phyloP scores from a whole-genome alignment of 176 grass and related monocot genomes.

The Oryza meridionalis region DNA sequence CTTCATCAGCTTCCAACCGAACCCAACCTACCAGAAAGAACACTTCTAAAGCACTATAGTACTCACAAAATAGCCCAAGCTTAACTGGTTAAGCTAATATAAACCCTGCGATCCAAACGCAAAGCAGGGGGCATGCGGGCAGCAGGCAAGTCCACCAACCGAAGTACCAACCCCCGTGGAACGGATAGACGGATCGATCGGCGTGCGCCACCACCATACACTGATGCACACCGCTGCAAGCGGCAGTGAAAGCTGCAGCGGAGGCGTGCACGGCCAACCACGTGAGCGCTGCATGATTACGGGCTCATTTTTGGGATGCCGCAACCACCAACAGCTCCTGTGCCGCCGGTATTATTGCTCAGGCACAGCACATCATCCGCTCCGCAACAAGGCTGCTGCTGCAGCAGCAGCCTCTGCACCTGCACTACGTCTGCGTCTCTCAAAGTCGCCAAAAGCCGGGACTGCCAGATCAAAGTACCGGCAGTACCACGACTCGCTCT shows the following conservation, averaged over 20 bases:
- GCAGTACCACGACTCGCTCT: background rate
- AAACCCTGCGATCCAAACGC: background rate
- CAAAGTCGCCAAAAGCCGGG: conserved; percentile 11
- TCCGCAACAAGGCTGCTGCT: conserved; percentile 37
- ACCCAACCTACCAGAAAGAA: background rate
- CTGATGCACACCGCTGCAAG: background rate
- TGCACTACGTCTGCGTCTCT: conserved; percentile 3
- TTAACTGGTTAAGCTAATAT: background rate
- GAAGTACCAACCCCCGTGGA: background rate
- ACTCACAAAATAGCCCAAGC: background rate
- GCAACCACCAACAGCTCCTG: conserved; percentile 48
- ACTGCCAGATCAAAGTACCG: background rate
- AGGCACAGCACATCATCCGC: background rate
- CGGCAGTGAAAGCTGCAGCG: conserved; percentile 47
- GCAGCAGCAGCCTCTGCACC: background rate
- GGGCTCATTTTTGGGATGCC: conserved; percentile 35
- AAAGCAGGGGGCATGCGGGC: background rate
- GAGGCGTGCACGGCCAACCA: conserved; percentile 12
- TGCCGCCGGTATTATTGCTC: conserved; percentile 46
- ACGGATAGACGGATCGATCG: background rate
- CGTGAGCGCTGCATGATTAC: conserved; percentile 46
- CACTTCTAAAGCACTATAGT: background rate
- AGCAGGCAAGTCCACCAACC: conserved; percentile 8
- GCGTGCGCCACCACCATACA: background rate
- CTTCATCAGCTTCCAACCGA: background rate